Percentiles rank a stretch among this genome's conserved stretches.
These are phyloP conservation scores for Cochlearia excelsa DNA, from an alignment of 345 rosid genomes.

Conservation along the genomic window DNA sequence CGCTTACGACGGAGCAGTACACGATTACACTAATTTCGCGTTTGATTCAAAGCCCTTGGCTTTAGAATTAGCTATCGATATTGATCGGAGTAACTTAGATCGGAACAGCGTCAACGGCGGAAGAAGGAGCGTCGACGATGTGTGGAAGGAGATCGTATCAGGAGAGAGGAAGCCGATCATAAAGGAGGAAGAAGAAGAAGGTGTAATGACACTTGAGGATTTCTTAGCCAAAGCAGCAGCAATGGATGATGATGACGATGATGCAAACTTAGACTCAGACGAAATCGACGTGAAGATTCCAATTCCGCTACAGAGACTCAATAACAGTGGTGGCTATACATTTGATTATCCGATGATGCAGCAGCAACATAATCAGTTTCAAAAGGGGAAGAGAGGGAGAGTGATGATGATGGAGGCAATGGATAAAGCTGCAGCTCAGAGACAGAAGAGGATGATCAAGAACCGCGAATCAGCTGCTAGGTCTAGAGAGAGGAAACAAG, in stretches of 20 bases:
- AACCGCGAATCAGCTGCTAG: conserved; percentile 96
- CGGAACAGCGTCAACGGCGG: conserved; percentile 19
- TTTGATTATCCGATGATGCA: conserved; percentile 45
- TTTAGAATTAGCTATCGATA: conserved; percentile 6
- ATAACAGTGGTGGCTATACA: conserved; percentile 41
- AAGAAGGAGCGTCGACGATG: conserved; percentile 57
- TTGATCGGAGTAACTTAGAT: conserved; percentile 29
- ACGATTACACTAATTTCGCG: conserved; percentile 5
- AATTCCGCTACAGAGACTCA: conserved; percentile 42
- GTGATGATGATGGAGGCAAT: conserved; percentile 58
- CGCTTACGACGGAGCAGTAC: background rate
- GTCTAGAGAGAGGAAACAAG: conserved; percentile 94
- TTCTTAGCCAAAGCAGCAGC: conserved; percentile 74
- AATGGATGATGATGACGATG: conserved; percentile 17
- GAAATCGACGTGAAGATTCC: conserved; percentile 41
- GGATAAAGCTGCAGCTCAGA: conserved; percentile 85
- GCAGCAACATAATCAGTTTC: background rate
- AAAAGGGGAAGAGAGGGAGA: conserved; percentile 62
- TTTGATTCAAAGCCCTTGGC: conserved; percentile 16
- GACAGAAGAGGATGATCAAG: conserved; percentile 98
- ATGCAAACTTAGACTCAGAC: conserved; percentile 11
- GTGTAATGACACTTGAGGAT: conserved; percentile 76
- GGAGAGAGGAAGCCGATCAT: conserved; percentile 49
- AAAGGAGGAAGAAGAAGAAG: conserved; percentile 66
- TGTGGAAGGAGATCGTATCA: conserved; percentile 85